Evolutionary conservation across 768 basidiomycete species (phyloP).

Genomic region (Astraeus odoratus): DNA sequence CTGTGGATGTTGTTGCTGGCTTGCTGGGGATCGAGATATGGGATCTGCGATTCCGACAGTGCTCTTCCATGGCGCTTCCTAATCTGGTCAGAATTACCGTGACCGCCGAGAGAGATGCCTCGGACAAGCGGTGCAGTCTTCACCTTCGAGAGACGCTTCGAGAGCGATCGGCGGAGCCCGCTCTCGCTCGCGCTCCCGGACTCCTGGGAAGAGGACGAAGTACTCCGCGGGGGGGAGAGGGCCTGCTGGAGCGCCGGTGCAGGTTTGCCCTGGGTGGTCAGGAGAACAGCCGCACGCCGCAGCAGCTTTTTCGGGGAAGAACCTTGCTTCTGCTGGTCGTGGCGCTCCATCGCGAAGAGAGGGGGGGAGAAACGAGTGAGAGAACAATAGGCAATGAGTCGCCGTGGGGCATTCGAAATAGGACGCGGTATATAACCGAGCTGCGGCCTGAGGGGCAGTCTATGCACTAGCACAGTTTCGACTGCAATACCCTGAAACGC

Average conservation of each 20-base stretch:
- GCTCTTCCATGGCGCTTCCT: slow-evolving; percentile 13
- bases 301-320: slow-evolving; percentile 19
- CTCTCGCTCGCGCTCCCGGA: slow-evolving; percentile 2
- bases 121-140: slow-evolving; percentile 24
- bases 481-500: neutral
- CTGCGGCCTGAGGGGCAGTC: neutral
- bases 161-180: slow-evolving; percentile 28
- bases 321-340: slow-evolving; percentile 1
- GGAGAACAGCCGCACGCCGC: slow-evolving; percentile 32
- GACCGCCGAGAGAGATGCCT: slow-evolving; percentile 18
- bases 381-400: neutral
- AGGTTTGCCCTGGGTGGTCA: slow-evolving; percentile 26
- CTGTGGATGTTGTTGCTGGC: slow-evolving; percentile 1
- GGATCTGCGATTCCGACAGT: slow-evolving; percentile 1
- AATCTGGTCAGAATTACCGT: slow-evolving; percentile 12
- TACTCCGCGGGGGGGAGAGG: neutral
- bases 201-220: neutral
- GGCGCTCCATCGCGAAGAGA: neutral
- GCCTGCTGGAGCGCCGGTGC: slow-evolving; percentile 5
- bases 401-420: neutral
- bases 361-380: neutral
- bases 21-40: neutral
- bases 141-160: slow-evolving; percentile 30
- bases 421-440: neutral
- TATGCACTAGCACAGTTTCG: no score